Conservation (phyloP, 106 monocot species). For the Dendrobium chrysotoxum region DNA sequence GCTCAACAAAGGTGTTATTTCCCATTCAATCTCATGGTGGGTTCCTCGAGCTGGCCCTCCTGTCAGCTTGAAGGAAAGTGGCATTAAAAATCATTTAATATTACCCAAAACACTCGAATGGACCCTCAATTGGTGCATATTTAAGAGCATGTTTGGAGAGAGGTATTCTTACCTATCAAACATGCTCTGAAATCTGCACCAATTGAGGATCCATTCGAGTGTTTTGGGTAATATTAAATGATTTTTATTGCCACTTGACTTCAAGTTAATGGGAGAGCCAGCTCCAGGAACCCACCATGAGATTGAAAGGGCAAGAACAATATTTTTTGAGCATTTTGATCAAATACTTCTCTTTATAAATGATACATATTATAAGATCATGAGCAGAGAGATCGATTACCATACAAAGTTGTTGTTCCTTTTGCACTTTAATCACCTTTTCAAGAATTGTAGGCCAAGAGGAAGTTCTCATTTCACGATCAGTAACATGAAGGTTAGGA, state of each 20-base stretch:
- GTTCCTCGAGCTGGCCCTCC: conserved; percentile 86
- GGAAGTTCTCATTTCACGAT: conserved; percentile 79
- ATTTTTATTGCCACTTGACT: conserved; percentile 46
- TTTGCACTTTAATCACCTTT: conserved; percentile 76
- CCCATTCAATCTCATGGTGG: conserved; percentile 76
- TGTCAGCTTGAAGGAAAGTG: conserved; percentile 28
- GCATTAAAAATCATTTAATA: conserved; percentile 69
- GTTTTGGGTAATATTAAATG: conserved; percentile 84
- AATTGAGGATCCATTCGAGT: conserved; percentile 93
- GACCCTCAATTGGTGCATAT: conserved; percentile 97
- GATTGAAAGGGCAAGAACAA: conserved; percentile 79
- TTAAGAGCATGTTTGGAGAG: conserved; percentile 60
- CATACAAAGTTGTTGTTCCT: conserved; percentile 72
- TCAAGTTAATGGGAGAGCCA: conserved; percentile 53
- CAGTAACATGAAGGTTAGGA: conserved; percentile 70
- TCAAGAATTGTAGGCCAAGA: conserved; percentile 82
- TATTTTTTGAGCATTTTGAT: conserved; percentile 98
- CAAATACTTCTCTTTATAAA: conserved; percentile 97
- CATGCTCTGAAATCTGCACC: conserved; percentile 98
- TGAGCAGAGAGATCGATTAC: conserved; percentile 90
- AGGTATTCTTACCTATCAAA: conserved; percentile 73
- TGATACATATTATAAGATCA: conserved; percentile 89
- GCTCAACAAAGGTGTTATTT: conserved; percentile 90
- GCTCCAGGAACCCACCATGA: conserved; percentile 78
- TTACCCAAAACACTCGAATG: conserved; percentile 92